Conservation (phyloP, 768 basidiomycete species). For the Mycena metata region DNA sequence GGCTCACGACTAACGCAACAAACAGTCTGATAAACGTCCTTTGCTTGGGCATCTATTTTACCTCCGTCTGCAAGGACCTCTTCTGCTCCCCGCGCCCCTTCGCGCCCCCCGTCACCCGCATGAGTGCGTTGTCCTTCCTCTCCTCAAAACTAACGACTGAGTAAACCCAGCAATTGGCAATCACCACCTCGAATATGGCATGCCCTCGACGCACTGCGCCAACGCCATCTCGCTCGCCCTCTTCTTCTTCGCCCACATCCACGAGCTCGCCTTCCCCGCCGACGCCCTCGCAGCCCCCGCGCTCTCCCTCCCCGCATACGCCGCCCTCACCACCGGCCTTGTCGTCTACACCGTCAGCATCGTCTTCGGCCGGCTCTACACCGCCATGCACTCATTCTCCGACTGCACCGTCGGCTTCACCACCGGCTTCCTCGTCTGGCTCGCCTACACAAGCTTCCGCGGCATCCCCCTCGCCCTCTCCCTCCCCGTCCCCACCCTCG, state of each 20-base stretch:
- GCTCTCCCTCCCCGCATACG: slow-evolving; percentile 63
- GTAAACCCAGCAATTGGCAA: slow-evolving; percentile 71
- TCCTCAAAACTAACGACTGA: not conserved
- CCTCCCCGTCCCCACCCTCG: slow-evolving; percentile 44
- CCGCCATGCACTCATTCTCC: slow-evolving; percentile 90
- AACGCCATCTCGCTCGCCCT: slow-evolving; percentile 92
- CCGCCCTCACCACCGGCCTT: slow-evolving; percentile 58
- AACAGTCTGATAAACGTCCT: slow-evolving; percentile 76
- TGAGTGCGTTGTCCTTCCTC: slow-evolving; percentile 66
- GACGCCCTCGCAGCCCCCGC: slow-evolving; percentile 30
- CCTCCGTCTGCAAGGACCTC: slow-evolving; percentile 90
- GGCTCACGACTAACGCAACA: not conserved
- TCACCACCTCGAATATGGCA: slow-evolving; percentile 93
- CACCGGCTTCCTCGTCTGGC: slow-evolving; percentile 82
- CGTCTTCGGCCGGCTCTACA: slow-evolving; percentile 86
- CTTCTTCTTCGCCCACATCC: slow-evolving; percentile 74
- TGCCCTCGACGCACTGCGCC: slow-evolving; percentile 95
- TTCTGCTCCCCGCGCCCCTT: slow-evolving; percentile 93
- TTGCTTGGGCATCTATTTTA: slow-evolving; percentile 86
- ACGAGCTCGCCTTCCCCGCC: slow-evolving; percentile 60
- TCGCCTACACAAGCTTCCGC: slow-evolving; percentile 60
- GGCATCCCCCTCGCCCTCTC: slow-evolving; percentile 52
- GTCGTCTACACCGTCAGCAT: slow-evolving; percentile 76
- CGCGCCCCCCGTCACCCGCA: slow-evolving; percentile 90
- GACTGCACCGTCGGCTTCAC: slow-evolving; percentile 75